These are phyloP conservation scores for Murraya koenigii DNA, from an alignment of 345 rosid genomes.

Conservation along the genomic window DNA sequence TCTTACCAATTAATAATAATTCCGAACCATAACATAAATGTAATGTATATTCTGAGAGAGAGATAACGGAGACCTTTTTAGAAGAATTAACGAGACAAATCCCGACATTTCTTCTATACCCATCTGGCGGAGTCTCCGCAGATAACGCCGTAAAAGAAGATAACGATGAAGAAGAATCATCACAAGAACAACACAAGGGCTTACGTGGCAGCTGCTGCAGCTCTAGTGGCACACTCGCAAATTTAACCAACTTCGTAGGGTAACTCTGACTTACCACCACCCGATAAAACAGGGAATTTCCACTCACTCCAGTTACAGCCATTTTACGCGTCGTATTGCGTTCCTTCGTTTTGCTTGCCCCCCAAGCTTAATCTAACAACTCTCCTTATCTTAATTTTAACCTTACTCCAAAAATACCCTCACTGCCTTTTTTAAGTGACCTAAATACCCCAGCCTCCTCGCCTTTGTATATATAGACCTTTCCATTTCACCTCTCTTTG, in stretches of 20 bases:
- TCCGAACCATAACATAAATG: background rate
- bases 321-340: constrained; percentile 30
- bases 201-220: constrained; percentile 3
- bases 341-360: constrained; percentile 20
- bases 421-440: constrained; percentile 12
- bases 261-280: constrained; percentile 15
- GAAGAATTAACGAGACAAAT: constrained; percentile 65
- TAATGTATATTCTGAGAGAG: background rate
- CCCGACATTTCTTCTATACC: constrained; percentile 73
- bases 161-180: constrained; percentile 13
- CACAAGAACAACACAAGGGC: constrained; percentile 1
- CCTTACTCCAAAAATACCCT: constrained; percentile 27
- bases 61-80: constrained; percentile 43
- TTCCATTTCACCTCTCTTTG: background rate
- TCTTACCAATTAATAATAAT: background rate
- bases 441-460: constrained; percentile 10
- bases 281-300: constrained; percentile 26
- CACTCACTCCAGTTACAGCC: constrained; percentile 30
- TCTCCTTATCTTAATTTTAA: background rate
- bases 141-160: constrained; percentile 26
- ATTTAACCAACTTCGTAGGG: constrained; percentile 22
- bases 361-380: constrained; percentile 23
- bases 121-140: constrained; percentile 72
- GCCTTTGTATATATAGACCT: constrained; percentile 13
- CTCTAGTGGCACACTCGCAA: constrained; percentile 27